Conservation (phyloP, 495 filamentous ascomycete species). For the Hypomontagnella submonticulosa region DNA sequence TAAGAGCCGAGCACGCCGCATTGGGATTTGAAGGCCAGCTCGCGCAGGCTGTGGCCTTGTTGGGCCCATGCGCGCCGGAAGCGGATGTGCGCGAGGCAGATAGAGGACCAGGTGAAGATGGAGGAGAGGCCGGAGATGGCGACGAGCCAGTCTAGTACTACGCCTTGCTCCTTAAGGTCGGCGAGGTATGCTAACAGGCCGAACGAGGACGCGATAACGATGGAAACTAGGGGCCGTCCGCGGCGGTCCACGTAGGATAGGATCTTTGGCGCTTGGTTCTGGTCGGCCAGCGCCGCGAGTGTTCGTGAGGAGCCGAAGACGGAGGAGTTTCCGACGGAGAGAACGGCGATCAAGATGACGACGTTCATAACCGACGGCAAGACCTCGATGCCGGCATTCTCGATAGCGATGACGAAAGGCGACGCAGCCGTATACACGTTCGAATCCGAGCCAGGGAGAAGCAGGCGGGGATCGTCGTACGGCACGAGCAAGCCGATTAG, state of each 20-base stretch:
- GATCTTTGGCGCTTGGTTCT: slow-evolving; percentile 80
- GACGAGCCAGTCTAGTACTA: slow-evolving; percentile 87
- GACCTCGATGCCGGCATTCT: slow-evolving; percentile 78
- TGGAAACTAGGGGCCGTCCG: slow-evolving; percentile 81
- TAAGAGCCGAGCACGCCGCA: slow-evolving; percentile 85
- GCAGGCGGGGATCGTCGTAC: slow-evolving; percentile 69
- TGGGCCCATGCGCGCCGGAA: slow-evolving; percentile 83
- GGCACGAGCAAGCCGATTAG: slow-evolving; percentile 81
- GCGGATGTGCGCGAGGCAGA: slow-evolving; percentile 89
- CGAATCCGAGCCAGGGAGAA: slow-evolving; percentile 62
- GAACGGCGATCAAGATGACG: slow-evolving; percentile 87
- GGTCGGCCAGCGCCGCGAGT: slow-evolving; percentile 85
- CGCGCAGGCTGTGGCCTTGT: slow-evolving; percentile 75
- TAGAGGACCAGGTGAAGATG: slow-evolving; percentile 93
- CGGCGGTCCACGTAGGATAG: slow-evolving; percentile 85
- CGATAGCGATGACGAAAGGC: slow-evolving; percentile 90
- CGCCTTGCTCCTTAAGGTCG: slow-evolving; percentile 68
- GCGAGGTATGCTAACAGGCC: slow-evolving; percentile 85
- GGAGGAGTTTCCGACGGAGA: slow-evolving; percentile 88
- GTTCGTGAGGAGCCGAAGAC: slow-evolving; percentile 90
- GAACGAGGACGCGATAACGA: slow-evolving; percentile 72
- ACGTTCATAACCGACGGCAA: slow-evolving; percentile 89
- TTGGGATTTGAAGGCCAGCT: slow-evolving; percentile 84
- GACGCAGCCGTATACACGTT: slow-evolving; percentile 69
- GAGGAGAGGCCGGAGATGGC: slow-evolving; percentile 88